Base-by-base conservation (phyloP, 1,284 basidiomycete genomes). In the Taiwanofungus camphoratus region DNA sequence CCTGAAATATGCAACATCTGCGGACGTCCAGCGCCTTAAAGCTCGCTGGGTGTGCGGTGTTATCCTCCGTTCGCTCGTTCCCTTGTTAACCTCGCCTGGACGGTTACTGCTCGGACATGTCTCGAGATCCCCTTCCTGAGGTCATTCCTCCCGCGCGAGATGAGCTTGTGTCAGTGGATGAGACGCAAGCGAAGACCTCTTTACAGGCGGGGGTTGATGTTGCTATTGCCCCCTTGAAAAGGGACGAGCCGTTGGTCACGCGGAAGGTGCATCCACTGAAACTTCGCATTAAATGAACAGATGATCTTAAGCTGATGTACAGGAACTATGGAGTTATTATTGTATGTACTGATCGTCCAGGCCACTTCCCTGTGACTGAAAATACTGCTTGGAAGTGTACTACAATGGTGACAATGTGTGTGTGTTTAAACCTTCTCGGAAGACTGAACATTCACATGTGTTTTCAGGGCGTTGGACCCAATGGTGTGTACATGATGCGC, bases 271-370 rank as follows among this genome's bases (percentile, higher is more conserved):
- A 58, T 49, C 12, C n/a, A 11, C 5, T 19, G 11, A 6, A 20
- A 18, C 37, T 19, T 21, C 16, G 26, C 15, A 15, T 44, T n/a
- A 16, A 13, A 11, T 32, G 26, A 13, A 9, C 30, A 15, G 2
- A 30, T 12, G n/a, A 19, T 12, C 47, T n/a, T n/a, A 3, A 27
- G n/a, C n/a, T 30, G 9, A 3, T 22, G 19, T 37, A n/a, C 38
- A 63, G 61, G 83, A 87, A 56, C 66, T 87, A 5, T 87, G 83
- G 84, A 77, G 76, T 44, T 87, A 85, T 52, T 87, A 87, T 57
- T 48, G 83, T 83, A 49, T 39, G 72, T 69, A 2, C 16, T 4
- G 3, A 22, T 30, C 16, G 5, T 22, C 35, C 21, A 23, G 16
- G 21, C 36, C 4, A 16, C 13, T 36, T 45, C 27, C 16, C 12